A percentile compares a stretch with the other conserved stretches of the same genome.
Evolutionary conservation across 306 rosid genomes (phyloP).

Genomic region (Glycine latifolia): DNA sequence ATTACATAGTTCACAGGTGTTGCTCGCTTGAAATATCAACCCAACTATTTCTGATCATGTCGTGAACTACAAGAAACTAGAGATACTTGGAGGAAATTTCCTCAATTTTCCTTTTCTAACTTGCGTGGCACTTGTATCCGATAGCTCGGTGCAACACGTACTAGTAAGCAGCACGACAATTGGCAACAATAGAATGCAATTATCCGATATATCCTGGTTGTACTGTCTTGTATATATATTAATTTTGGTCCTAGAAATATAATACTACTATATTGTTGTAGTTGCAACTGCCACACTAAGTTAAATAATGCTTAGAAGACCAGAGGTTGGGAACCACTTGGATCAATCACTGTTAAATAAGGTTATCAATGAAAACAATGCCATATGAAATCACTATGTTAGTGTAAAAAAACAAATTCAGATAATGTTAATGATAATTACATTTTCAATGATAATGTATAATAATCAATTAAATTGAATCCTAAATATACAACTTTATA

Average conservation of each 20-base stretch:
- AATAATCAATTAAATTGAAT: no score
- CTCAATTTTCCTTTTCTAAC: background rate
- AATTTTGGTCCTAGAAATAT: background rate
- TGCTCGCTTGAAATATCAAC: background rate
- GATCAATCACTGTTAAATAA: background rate
- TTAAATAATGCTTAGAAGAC: background rate
- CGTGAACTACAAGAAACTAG: conserved; percentile 8
- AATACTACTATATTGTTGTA: background rate
- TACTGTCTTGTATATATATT: no score
- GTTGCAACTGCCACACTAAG: background rate
- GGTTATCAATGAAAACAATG: background rate
- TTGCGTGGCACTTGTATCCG: background rate
- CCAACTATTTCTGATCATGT: background rate
- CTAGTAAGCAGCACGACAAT: background rate
- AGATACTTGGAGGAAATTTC: background rate
- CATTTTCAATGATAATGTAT: no score
- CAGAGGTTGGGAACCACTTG: background rate
- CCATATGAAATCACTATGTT: background rate
- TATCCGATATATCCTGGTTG: background rate
- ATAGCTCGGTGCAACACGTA: background rate
- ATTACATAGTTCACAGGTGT: conserved; percentile 19
- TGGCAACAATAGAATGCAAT: background rate
- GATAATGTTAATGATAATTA: no score
- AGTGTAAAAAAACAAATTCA: background rate
- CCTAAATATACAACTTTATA: no score